These are phyloP conservation scores for Fusarium papillatum DNA, from an alignment of 2,329 filamentous ascomycete species.

Conservation along the genomic window DNA sequence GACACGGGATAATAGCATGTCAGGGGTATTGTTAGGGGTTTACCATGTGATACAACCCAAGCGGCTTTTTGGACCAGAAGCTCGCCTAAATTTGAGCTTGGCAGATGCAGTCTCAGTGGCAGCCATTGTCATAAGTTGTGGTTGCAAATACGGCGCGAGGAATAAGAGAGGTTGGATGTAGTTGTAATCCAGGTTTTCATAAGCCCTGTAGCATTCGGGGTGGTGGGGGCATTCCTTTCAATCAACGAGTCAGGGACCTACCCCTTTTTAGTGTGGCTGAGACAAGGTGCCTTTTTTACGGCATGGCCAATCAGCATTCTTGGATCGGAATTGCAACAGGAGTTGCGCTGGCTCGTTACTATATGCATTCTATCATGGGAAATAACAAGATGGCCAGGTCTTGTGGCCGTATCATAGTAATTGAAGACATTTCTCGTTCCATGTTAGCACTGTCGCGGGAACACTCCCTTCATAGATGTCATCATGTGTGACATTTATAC, in stretches of 20 bases:
- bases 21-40: background rate
- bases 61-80: background rate
- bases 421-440: background rate
- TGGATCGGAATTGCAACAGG: background rate
- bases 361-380: background rate
- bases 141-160: background rate
- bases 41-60: background rate
- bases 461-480: background rate
- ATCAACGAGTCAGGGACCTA: background rate
- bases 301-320: background rate
- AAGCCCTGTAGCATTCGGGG: background rate
- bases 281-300: background rate
- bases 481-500: accelerated
- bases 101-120: background rate
- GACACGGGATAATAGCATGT: background rate
- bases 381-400: background rate
- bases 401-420: background rate
- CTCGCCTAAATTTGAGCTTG: background rate
- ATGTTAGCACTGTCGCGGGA: background rate
- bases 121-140: background rate
- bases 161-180: background rate
- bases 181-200: background rate
- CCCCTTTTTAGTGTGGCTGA: background rate
- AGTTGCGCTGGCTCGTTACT: background rate
- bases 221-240: background rate